These are phyloP conservation scores for Tricholoma sp. DNA, from an alignment of 768 basidiomycete species.

Conservation along the genomic window DNA sequence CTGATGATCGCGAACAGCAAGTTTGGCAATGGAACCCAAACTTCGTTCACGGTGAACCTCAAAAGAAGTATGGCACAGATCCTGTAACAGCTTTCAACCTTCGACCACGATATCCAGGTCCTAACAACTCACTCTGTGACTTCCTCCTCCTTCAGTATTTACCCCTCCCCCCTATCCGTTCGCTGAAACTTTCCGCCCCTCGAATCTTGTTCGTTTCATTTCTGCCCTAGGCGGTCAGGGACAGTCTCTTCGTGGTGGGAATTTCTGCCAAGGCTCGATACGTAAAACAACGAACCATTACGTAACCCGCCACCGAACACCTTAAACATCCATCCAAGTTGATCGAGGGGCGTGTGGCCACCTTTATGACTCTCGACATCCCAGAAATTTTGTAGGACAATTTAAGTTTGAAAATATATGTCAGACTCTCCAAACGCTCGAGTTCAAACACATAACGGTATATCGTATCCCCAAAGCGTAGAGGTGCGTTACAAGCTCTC, in stretches of 20 bases:
- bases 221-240: not conserved
- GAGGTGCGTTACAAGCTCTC: constrained; percentile 1
- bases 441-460: not conserved
- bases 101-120: not conserved
- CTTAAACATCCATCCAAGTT: constrained; percentile 3
- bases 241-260: not conserved
- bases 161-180: not conserved
- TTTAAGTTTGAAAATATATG: constrained; percentile 1
- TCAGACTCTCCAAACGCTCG: not conserved
- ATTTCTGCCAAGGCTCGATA: constrained; percentile 1
- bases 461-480: not conserved
- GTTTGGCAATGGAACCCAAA: not conserved
- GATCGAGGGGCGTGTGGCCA: constrained; percentile 4
- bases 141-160: not conserved
- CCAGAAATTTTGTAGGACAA: not conserved
- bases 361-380: constrained; percentile 3
- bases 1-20: not conserved
- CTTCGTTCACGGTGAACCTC: not conserved
- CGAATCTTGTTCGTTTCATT: not conserved
- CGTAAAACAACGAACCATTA: constrained; percentile 3
- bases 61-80: not conserved
- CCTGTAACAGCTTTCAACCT: not conserved
- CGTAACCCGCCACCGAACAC: constrained; percentile 2
- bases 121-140: not conserved
- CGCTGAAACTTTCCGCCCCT: not conserved